phyloP scores from a whole-genome alignment of 768 basidiomycete species.

The Boletales sp. region DNA sequence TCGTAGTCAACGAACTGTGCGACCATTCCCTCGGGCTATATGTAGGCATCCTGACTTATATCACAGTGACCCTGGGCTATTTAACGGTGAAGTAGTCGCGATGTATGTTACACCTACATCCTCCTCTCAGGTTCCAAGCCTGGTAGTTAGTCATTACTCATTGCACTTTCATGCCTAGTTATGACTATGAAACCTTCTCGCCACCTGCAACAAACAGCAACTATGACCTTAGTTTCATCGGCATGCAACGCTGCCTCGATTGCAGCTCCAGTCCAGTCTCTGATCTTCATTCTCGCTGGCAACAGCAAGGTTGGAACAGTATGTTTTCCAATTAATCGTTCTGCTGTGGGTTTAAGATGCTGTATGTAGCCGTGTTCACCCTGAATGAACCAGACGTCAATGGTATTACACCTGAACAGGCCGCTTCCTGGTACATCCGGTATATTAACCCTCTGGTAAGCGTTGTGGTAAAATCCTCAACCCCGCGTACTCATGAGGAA shows the following conservation, averaged over 20 bases:
- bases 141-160: background rate
- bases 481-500: background rate
- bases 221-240: slow-evolving; percentile 37
- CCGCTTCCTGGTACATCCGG: slow-evolving; percentile 36
- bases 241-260: slow-evolving; percentile 37
- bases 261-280: slow-evolving; percentile 35
- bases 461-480: background rate
- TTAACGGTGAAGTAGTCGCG: slow-evolving; percentile 32
- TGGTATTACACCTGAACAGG: slow-evolving; percentile 24
- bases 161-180: slow-evolving; percentile 15
- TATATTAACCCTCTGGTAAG: slow-evolving; percentile 35
- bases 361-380: slow-evolving; percentile 27
- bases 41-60: slow-evolving; percentile 1
- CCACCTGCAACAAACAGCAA: slow-evolving; percentile 34
- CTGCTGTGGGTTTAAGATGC: background rate
- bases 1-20: slow-evolving; percentile 30
- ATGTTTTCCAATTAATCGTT: slow-evolving; percentile 2
- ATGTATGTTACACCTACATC: slow-evolving; percentile 23
- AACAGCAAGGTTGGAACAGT: slow-evolving; percentile 32
- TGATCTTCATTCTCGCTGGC: slow-evolving; percentile 30
- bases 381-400: slow-evolving; percentile 37
- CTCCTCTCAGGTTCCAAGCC: background rate
- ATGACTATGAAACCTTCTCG: slow-evolving; percentile 36
- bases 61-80: slow-evolving; percentile 25
- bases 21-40: background rate